Evolutionary conservation across 108 stramenopile genomes (phyloP).

Genomic region (Cyclotella atomus): DNA sequence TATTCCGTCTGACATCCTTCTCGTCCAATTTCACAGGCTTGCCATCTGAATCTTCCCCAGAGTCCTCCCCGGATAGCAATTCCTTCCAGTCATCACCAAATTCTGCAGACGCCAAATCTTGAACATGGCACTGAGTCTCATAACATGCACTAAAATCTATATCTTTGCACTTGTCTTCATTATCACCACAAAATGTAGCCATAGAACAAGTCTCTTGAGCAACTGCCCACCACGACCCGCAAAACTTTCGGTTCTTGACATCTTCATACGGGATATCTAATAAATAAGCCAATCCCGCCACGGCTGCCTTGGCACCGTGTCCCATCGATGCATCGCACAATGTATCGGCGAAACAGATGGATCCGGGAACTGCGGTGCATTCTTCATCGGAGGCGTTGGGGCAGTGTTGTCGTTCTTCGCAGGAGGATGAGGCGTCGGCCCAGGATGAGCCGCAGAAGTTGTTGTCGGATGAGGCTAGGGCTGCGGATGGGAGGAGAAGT

Average conservation of each 20-base stretch:
- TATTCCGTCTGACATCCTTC: conserved; percentile 6
- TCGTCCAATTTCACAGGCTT: not conserved
- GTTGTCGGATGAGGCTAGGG: conserved; percentile 3
- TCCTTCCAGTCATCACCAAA: conserved; percentile 10
- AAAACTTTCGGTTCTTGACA: conserved; percentile 6
- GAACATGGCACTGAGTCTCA: conserved; percentile 24
- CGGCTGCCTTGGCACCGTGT: not conserved
- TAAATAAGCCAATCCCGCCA: not conserved
- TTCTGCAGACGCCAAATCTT: conserved; percentile 3
- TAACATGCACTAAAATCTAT: not conserved
- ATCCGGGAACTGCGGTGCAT: conserved; percentile 16
- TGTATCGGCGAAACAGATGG: conserved; percentile 21
- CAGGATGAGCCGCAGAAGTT: conserved; percentile 36
- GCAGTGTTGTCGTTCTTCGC: conserved; percentile 37
- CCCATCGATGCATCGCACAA: conserved; percentile 12
- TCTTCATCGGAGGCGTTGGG: conserved; percentile 36
- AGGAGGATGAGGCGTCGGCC: conserved; percentile 27
- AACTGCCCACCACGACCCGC: conserved; percentile 15
- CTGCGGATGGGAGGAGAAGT: not conserved
- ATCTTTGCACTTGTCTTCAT: not conserved
- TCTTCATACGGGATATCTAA: conserved; percentile 4
- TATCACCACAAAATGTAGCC: conserved; percentile 5
- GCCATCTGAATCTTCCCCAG: not conserved
- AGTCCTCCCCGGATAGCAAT: not conserved
- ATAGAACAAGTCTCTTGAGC: conserved; percentile 7